Evolutionary conservation across 1,284 basidiomycete genomes (phyloP), one percentile per base, ranked within the genome.

Genomic region (Heterobasidion parviporum): DNA sequence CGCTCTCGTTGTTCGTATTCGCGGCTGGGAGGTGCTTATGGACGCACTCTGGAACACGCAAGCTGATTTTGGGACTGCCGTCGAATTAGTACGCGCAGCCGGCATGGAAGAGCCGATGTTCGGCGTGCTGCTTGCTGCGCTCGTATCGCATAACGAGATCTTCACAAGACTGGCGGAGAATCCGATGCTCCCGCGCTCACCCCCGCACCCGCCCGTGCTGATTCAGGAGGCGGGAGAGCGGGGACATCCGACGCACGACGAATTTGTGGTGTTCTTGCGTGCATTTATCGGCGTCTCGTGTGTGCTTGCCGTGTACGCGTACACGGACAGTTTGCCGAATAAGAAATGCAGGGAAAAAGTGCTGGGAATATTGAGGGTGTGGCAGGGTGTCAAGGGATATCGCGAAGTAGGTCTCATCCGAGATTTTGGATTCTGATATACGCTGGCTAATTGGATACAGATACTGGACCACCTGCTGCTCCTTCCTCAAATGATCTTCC

Each of bases 241-340:
- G 26, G 26, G n/a, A 12, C 49, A 50, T 5, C 3, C 33, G 18
- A 74, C 77, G 2, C 80, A 83, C 64, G 75, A 77, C 38, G 80
- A 83, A 52, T 86, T 89, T 60, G 68, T 87, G 16, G 70, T 75
- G 1, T 83, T 86, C 59, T 70, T 86, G 18, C 76, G 83, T 57
- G 83, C 83, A 0, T 82, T 78, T 58, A 69, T 89, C 50, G 88
- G 88, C 7, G 75, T 89, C 4, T 76, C 82, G 3, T 75, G 76
- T 50, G 81, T 88, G 9, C 68, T 91, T n/a, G 82, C 82, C 1
- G 84, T 87, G n/a, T 84, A 83, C 63, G 84, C 85, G 7, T 91
- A 87, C 84, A 80, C 87, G 16, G 88, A 90, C 63, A 85, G 85
- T 65, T 70, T 87, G n/a, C 83, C 83, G 1, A 78, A 83, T 58